A percentile compares a stretch with the other conserved stretches of the same genome.
Conservation (phyloP, 768 basidiomycete genomes). For the Rhizopogon vesiculosus region DNA sequence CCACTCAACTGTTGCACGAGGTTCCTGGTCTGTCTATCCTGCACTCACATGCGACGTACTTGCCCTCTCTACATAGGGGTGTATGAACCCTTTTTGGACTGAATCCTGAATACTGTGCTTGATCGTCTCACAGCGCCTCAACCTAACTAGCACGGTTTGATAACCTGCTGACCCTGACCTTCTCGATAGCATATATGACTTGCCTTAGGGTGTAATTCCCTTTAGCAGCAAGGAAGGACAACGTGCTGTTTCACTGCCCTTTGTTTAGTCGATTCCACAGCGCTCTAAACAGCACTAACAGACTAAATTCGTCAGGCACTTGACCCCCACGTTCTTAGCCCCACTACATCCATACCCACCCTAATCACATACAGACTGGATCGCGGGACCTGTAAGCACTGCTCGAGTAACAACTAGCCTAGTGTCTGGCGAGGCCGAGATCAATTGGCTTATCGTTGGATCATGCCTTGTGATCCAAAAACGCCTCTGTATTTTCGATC, state of each 20-base stretch:
- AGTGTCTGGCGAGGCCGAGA: background rate
- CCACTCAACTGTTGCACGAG: background rate
- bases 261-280: background rate
- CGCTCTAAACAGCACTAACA: background rate
- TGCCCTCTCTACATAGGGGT: background rate
- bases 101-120: background rate
- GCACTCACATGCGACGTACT: background rate
- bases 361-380: background rate
- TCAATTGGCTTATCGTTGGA: background rate
- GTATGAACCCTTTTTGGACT: background rate
- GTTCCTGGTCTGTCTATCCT: background rate
- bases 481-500: background rate
- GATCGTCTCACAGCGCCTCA: background rate
- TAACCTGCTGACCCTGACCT: too few relatives aligned
- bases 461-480: background rate
- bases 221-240: background rate
- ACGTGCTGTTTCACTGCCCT: background rate
- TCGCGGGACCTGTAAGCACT: background rate
- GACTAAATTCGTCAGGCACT: background rate
- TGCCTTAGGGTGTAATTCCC: too few relatives aligned
- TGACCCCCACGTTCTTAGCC: background rate
- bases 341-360: background rate
- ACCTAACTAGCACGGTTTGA: too few relatives aligned
- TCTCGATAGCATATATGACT: too few relatives aligned
- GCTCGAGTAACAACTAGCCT: background rate